Evolutionary conservation across 2,329 filamentous ascomycete genomes (phyloP), one percentile per base, ranked within the genome.

Genomic region (Fusarium mundagurra): DNA sequence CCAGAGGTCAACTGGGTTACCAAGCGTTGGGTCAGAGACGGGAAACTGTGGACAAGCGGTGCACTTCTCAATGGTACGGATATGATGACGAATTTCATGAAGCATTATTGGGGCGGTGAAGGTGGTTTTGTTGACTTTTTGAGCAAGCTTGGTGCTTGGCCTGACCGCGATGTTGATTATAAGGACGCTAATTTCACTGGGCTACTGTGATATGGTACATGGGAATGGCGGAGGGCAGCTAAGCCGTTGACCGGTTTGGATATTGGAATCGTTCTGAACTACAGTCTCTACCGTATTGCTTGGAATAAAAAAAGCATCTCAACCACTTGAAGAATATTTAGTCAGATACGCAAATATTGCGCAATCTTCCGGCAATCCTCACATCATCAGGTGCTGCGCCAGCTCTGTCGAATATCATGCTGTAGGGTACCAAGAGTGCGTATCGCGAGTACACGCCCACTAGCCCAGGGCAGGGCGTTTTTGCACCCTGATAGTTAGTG

Each of bases 1-100:
- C 82, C 82, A 1, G 71, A 74, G 1, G 77, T 78, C 16, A 76
- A 81, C 29, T 86, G 84, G 84, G 79, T 84, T 8, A 79, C 82
- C 71, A 81, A 78, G 64, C 81, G 82, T 24, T 83, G 81, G 79
- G 80, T 70, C 8, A 71, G 73, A 5, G 82, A 83, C 39, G 82
- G 81, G 0, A 84, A 83, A 76, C 39, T 83, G 31, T 83, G 82
- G 82, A 82, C 81, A 3, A 80, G 78, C 51, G 79, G 82, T 11
- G 64, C 81, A 6, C 67, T 83, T 24, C 72, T 83, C 51, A 83
- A 83, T 41, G 82, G 82, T 1, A 64, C 74, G 2, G 82, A 84
- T 47, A 72, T 83, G 74, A 81, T 83, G 76, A 55, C 67, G 8
- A 78, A 77, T 7, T 83, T 83, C 47, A 69, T 68, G 6, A 67